These are phyloP conservation scores for Chlorella sorokiniana DNA, from an alignment of 139 green algal species.

Conservation along the genomic window DNA sequence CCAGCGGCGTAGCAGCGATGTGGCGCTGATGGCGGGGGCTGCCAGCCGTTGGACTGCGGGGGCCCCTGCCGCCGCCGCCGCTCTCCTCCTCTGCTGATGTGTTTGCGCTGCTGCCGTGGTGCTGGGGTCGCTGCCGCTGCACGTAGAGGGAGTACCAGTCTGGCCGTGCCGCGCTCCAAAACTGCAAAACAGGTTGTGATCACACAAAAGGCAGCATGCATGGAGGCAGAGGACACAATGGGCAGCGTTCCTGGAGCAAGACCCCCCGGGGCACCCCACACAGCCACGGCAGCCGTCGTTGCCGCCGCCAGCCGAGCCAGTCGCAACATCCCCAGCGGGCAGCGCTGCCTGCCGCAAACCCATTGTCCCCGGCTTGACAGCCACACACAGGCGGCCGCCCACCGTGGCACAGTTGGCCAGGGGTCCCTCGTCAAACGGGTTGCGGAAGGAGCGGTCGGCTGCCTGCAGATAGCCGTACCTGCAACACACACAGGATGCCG, in stretches of 20 bases:
- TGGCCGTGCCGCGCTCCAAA: slow-evolving; percentile 26
- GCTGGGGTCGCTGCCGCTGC: not conserved
- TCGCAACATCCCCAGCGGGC: no score
- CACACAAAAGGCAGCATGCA: no score
- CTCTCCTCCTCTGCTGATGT: not conserved
- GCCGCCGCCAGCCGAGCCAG: no score
- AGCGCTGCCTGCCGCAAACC: no score
- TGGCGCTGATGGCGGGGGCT: not conserved
- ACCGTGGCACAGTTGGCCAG: slow-evolving; percentile 43
- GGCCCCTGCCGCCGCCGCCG: not conserved
- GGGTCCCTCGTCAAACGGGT: slow-evolving; percentile 55
- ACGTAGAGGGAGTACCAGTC: slow-evolving; percentile 36
- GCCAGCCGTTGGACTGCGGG: not conserved
- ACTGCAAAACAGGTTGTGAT: not conserved
- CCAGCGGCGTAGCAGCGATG: slow-evolving; percentile 11
- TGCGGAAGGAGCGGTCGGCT: slow-evolving; percentile 36
- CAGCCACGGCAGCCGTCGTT: no score
- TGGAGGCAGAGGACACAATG: no score
- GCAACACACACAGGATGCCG: not conserved
- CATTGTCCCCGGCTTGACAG: no score
- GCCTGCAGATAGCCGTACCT: slow-evolving; percentile 62
- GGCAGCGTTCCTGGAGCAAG: no score
- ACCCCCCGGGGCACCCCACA: no score
- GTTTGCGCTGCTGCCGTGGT: not conserved
- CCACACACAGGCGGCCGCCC: no score